phyloP scores from a whole-genome alignment of 768 basidiomycete genomes.

The Amanita rimosa region DNA sequence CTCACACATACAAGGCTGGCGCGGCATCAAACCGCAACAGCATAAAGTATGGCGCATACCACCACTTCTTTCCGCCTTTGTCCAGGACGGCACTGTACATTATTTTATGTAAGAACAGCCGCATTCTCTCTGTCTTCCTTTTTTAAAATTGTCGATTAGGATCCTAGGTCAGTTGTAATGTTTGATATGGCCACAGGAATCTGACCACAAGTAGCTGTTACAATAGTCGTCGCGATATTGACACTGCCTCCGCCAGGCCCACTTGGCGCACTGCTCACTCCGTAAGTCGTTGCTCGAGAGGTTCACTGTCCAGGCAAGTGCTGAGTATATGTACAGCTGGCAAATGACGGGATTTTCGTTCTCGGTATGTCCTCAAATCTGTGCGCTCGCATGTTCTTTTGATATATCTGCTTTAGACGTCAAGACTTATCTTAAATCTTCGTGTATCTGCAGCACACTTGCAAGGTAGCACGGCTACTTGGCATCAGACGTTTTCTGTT shows the following conservation, averaged over 20 bases:
- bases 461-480: not conserved
- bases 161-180: not conserved
- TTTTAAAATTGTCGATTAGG: not conserved
- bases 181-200: not conserved
- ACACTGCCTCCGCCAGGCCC: not conserved
- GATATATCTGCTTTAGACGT: not conserved
- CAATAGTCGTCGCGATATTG: not conserved
- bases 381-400: not conserved
- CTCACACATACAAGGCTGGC: not conserved
- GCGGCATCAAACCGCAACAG: not conserved
- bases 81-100: not conserved
- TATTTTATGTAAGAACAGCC: not conserved
- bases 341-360: not conserved
- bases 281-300: not conserved
- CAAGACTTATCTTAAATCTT: conserved; percentile 1
- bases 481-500: not conserved
- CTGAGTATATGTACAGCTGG: not conserved
- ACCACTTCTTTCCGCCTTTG: not conserved
- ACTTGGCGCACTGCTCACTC: not conserved
- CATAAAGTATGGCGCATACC: not conserved
- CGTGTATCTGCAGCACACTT: not conserved
- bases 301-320: not conserved
- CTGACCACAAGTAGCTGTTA: not conserved
- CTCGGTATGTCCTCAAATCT: not conserved
- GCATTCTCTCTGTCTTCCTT: not conserved